Evolutionary conservation across 805 yeast species (phyloP).

Genomic region (Kodamaea laetipori): DNA sequence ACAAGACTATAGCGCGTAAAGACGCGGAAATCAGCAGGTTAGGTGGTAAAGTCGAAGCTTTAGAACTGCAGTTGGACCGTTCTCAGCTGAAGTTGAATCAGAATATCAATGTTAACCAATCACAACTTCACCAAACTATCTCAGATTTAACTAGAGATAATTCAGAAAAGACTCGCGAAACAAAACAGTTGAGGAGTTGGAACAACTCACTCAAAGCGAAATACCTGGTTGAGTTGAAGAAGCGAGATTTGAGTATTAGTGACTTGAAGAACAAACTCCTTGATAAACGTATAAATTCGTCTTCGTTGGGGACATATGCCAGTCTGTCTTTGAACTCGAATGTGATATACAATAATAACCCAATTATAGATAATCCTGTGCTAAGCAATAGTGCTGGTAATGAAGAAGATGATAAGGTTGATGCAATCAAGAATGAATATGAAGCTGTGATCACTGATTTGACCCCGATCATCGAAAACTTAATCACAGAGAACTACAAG

Average conservation of each 20-base stretch:
- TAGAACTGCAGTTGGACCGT: constrained; percentile 23
- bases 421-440: constrained; percentile 25
- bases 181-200: constrained; percentile 31
- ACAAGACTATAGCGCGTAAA: constrained; percentile 29
- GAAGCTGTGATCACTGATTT: constrained; percentile 36
- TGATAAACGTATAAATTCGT: constrained; percentile 30
- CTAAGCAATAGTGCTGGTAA: constrained; percentile 7
- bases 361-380: constrained; percentile 30
- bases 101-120: constrained; percentile 16
- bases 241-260: constrained; percentile 34
- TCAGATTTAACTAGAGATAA: constrained; percentile 21
- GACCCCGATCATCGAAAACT: constrained; percentile 37
- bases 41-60: constrained; percentile 21
- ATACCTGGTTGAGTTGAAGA: constrained; percentile 38
- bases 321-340: constrained; percentile 22
- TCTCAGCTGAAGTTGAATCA: constrained; percentile 27
- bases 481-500: constrained; percentile 39
- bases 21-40: constrained; percentile 31
- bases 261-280: constrained; percentile 36
- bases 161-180: constrained; percentile 32
- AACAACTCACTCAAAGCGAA: constrained; percentile 33
- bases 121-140: constrained; percentile 10
- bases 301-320: constrained; percentile 10
- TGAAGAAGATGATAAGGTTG: neutral
- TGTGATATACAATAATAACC: constrained; percentile 34